Percentiles rank a stretch among this genome's conserved stretches.
Conservation (phyloP, 805 yeast species). For the Candida wancherniae region DNA sequence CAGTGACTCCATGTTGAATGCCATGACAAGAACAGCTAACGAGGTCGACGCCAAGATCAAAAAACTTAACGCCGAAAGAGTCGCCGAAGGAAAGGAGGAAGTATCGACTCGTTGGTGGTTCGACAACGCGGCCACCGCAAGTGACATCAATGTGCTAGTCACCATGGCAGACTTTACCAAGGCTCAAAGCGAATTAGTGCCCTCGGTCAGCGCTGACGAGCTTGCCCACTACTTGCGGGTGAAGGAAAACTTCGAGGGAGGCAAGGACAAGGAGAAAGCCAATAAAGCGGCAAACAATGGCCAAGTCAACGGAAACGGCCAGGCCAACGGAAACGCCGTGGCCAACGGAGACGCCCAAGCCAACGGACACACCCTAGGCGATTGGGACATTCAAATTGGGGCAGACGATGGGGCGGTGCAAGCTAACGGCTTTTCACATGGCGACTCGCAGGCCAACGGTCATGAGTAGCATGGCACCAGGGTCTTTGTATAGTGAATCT, state of each 20-base stretch:
- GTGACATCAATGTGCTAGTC: constrained; percentile 68
- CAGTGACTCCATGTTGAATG: constrained; percentile 92
- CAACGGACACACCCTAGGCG: too few relatives aligned
- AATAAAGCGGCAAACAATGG: not conserved
- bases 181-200: constrained; percentile 66
- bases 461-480: not conserved
- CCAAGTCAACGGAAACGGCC: not conserved
- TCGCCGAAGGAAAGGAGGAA: constrained; percentile 30
- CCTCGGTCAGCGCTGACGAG: constrained; percentile 87
- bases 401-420: not conserved
- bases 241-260: constrained; percentile 79
- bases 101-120: constrained; percentile 86
- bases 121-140: constrained; percentile 65
- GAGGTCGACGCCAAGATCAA: constrained; percentile 65
- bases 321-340: not conserved
- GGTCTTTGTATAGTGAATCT: too few relatives aligned
- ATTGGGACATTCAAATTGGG: too few relatives aligned
- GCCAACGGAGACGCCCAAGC: not conserved
- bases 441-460: not conserved
- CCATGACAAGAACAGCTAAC: constrained; percentile 86
- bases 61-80: constrained; percentile 39
- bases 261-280: constrained; percentile 33
- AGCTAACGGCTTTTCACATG: constrained; percentile 1
- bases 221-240: constrained; percentile 74
- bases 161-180: constrained; percentile 68